phyloP scores from a whole-genome alignment of 129 eudicot genomes.

The Lactuca sativa region DNA sequence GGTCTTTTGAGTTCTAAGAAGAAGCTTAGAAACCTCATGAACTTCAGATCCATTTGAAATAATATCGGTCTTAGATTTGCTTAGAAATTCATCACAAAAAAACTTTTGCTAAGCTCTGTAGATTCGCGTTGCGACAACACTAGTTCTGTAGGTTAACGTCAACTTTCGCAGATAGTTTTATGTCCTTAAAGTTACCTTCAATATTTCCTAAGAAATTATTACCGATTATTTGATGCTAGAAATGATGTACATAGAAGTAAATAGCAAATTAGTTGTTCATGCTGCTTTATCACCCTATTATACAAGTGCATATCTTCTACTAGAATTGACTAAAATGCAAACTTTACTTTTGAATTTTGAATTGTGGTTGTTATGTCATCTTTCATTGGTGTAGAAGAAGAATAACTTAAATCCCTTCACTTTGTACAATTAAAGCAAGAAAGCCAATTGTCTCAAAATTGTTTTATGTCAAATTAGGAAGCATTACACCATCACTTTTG shows the following conservation, averaged over 20 bases:
- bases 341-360: not conserved
- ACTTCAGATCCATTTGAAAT: not conserved
- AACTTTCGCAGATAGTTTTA: not conserved
- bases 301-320: not conserved
- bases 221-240: constrained; percentile 11
- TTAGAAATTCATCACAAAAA: not conserved
- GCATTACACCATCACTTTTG: not conserved
- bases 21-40: constrained; percentile 1
- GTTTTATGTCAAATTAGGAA: not conserved
- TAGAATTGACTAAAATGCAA: constrained; percentile 1
- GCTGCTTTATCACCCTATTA: not conserved
- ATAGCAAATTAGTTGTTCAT: not conserved
- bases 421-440: not conserved
- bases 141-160: constrained; percentile 8
- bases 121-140: constrained; percentile 1
- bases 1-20: not conserved
- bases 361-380: not conserved
- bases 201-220: constrained; percentile 13
- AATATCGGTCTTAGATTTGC: constrained; percentile 7
- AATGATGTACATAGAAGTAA: constrained; percentile 3
- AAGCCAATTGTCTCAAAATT: not conserved
- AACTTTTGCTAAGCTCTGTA: not conserved
- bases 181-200: constrained; percentile 5
- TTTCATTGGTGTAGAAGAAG: not conserved
- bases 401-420: not conserved